A percentile compares a stretch with the other conserved stretches of the same genome.
Conservation (phyloP, 2,329 filamentous ascomycete genomes). For the Arthroderma uncinatum region DNA sequence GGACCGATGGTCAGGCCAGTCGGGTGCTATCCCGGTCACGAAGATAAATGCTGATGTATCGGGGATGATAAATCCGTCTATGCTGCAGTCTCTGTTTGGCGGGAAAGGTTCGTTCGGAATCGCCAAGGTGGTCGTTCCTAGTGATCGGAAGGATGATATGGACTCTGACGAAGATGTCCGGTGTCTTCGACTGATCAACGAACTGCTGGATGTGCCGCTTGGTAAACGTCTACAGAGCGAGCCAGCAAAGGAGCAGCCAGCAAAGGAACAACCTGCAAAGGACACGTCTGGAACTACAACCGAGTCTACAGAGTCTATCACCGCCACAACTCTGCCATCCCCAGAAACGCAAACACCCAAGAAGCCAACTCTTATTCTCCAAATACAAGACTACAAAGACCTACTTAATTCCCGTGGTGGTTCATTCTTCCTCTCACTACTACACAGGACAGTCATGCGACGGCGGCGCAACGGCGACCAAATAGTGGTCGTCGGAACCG, state of each 20-base stretch:
- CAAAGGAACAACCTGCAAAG: no score
- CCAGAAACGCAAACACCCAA: not conserved
- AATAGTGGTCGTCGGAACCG: constrained; percentile 71
- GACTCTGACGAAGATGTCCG: constrained; percentile 20
- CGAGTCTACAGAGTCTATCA: not conserved
- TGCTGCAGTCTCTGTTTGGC: constrained; percentile 14
- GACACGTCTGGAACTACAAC: no score
- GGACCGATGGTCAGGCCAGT: constrained; percentile 13
- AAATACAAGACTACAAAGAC: constrained; percentile 71
- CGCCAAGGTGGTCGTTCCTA: constrained; percentile 13
- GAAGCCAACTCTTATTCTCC: constrained; percentile 52
- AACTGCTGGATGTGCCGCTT: constrained; percentile 23
- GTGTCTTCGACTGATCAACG: constrained; percentile 27
- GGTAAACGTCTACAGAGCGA: not conserved
- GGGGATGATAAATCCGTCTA: constrained; percentile 4
- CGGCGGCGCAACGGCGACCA: constrained; percentile 59
- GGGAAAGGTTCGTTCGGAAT: constrained; percentile 12
- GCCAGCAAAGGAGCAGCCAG: not conserved
- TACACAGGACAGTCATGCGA: constrained; percentile 61
- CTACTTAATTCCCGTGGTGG: constrained; percentile 60
- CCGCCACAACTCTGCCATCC: not conserved
- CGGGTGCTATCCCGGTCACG: not conserved
- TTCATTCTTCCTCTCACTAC: constrained; percentile 53
- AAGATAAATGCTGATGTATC: constrained; percentile 3
- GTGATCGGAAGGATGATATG: constrained; percentile 4